phyloP scores from a whole-genome alignment of 768 basidiomycete genomes.

The Mycena vulgaris region DNA sequence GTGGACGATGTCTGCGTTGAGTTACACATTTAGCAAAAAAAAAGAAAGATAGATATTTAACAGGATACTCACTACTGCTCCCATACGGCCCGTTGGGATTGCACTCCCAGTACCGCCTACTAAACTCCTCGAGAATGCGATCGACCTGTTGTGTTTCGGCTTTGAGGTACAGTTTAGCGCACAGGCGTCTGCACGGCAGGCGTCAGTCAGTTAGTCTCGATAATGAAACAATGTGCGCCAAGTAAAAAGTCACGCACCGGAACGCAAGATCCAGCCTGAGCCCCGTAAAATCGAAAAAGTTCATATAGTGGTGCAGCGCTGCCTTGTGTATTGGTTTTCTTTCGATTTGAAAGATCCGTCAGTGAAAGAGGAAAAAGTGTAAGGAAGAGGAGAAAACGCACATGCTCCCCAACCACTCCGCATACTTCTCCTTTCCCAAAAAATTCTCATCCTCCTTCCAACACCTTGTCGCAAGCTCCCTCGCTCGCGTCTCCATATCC shows the following conservation, averaged over 20 bases:
- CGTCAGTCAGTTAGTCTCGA: slow-evolving; percentile 25
- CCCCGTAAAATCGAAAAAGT: slow-evolving; percentile 89
- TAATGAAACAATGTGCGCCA: background rate
- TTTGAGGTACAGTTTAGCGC: slow-evolving; percentile 93
- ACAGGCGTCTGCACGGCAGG: slow-evolving; percentile 75
- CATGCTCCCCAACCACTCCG: slow-evolving; percentile 96
- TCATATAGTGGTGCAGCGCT: slow-evolving; percentile 86
- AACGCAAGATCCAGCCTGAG: slow-evolving; percentile 92
- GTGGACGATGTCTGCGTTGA: slow-evolving; percentile 86
- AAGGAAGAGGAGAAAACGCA: slow-evolving; percentile 67
- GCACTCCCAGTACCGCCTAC: slow-evolving; percentile 91
- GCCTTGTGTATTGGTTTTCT: slow-evolving; percentile 87
- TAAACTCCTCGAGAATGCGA: slow-evolving; percentile 94
- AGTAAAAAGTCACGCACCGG: slow-evolving; percentile 79
- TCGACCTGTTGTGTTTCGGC: slow-evolving; percentile 99
- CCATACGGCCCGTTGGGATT: slow-evolving; percentile 88
- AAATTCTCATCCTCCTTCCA: slow-evolving; percentile 92
- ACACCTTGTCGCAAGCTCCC: slow-evolving; percentile 82
- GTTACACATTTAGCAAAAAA: slow-evolving; percentile 9
- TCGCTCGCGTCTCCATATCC: slow-evolving; percentile 77
- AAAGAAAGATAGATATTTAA: background rate
- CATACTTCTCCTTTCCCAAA: slow-evolving; percentile 90
- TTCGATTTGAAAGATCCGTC: slow-evolving; percentile 22
- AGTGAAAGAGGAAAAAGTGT: too few relatives aligned
- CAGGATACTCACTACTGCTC: slow-evolving; percentile 83